Percentiles rank a stretch among this genome's conserved stretches.
Conservation (phyloP, 2,329 filamentous ascomycete species). For the Diaporthe helianthi region DNA sequence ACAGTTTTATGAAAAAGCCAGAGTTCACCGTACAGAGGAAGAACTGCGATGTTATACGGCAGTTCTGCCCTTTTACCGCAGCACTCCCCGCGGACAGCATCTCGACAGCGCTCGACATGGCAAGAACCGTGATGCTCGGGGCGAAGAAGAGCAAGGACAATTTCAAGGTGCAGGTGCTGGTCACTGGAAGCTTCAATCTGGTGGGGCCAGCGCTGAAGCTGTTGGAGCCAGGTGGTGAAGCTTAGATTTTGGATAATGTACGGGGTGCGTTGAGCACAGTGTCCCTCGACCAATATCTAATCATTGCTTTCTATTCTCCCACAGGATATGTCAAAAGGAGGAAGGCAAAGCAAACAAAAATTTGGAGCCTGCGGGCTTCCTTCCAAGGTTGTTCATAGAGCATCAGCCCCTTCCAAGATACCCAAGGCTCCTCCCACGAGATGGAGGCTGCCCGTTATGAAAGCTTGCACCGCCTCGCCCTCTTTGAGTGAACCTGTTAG, state of each 20-base stretch:
- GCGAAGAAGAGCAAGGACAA: slow-evolving; percentile 29
- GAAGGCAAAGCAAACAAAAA: not conserved
- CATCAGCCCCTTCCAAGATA: slow-evolving; percentile 42
- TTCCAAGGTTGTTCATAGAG: slow-evolving; percentile 36
- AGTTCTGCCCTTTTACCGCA: slow-evolving; percentile 29
- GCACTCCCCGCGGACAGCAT: slow-evolving; percentile 28
- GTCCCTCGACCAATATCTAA: not conserved
- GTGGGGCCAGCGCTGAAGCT: slow-evolving; percentile 62
- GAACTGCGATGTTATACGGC: slow-evolving; percentile 31
- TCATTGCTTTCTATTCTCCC: not conserved
- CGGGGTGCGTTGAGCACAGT: slow-evolving; percentile 33
- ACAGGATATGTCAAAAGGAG: not conserved
- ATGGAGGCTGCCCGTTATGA: slow-evolving; percentile 57
- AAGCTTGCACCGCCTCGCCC: slow-evolving; percentile 50
- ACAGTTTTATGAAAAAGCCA: slow-evolving; percentile 22
- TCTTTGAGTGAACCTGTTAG: slow-evolving; percentile 41
- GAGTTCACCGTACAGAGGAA: slow-evolving; percentile 31
- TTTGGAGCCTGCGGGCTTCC: not conserved
- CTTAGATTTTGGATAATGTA: slow-evolving; percentile 34
- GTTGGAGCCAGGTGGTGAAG: slow-evolving; percentile 47
- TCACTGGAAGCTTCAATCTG: slow-evolving; percentile 70
- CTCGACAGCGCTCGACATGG: slow-evolving; percentile 28
- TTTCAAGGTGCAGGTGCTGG: slow-evolving; percentile 45
- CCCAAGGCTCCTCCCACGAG: slow-evolving; percentile 51
- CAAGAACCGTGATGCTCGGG: slow-evolving; percentile 20